These are phyloP conservation scores for Globisporangium alternatum DNA, from an alignment of 352 stramenopile species.

Conservation along the genomic window DNA sequence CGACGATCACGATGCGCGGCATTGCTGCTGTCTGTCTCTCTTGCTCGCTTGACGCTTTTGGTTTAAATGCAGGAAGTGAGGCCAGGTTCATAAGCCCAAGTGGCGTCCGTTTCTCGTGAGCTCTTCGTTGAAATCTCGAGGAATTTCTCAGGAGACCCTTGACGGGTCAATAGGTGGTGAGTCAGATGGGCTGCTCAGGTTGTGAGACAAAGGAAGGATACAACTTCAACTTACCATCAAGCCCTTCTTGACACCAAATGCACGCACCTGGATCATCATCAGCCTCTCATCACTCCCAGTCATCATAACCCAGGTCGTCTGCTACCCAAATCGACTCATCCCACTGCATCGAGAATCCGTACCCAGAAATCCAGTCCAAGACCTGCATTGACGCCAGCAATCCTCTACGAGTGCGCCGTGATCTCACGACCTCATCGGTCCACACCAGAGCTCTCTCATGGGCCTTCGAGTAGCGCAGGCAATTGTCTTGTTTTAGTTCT, in stretches of 20 bases:
- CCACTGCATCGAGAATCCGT: no score
- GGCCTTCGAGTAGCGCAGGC: no score
- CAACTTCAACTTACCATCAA: conserved; percentile 1
- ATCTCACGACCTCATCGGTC: no score
- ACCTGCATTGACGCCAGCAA: no score
- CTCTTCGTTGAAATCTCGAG: neutral
- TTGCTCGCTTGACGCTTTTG: neutral
- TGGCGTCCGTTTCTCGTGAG: neutral
- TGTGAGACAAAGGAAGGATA: neutral
- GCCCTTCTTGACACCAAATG: neutral
- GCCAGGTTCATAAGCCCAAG: no score
- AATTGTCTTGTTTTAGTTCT: no score
- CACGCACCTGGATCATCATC: neutral
- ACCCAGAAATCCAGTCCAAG: no score
- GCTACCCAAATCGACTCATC: no score
- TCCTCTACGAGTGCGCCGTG: no score
- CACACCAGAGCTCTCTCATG: no score
- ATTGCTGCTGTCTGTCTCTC: conserved; percentile 15
- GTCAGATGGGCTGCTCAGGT: neutral
- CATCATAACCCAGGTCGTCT: no score
- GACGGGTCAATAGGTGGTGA: neutral
- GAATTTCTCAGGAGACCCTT: no score
- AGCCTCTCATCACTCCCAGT: neutral
- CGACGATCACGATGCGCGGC: conserved; percentile 53
- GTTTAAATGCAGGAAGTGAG: neutral